phyloP scores from a whole-genome alignment of 2,329 filamentous ascomycete species.

The Gaeumannomyces sp. region DNA sequence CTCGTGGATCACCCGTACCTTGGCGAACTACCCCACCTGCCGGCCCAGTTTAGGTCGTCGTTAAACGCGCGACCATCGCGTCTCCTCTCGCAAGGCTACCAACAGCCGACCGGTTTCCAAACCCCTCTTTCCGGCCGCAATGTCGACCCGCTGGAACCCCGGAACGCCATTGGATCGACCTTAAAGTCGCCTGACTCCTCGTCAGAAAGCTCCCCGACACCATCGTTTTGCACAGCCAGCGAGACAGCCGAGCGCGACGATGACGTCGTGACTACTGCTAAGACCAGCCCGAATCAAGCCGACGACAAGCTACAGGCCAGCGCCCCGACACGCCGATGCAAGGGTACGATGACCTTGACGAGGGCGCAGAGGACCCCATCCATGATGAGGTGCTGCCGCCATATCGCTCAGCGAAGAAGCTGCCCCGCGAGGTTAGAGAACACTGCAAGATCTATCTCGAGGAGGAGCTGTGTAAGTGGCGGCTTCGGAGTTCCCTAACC shows the following conservation, averaged over 20 bases:
- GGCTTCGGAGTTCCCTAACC: not conserved
- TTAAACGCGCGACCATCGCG: not conserved
- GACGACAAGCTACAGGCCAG: not conserved
- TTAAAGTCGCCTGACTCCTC: not conserved
- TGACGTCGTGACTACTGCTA: slow-evolving; percentile 4
- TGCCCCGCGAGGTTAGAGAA: slow-evolving; percentile 58
- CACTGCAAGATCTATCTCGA: slow-evolving; percentile 69
- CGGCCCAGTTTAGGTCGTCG: not conserved
- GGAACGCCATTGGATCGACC: not conserved
- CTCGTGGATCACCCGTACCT: not conserved
- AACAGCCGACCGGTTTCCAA: not conserved
- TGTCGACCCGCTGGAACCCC: not conserved
- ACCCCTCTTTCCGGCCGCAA: not conserved
- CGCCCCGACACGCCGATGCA: not conserved
- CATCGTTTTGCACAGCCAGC: slow-evolving; percentile 8
- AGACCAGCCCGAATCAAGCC: slow-evolving; percentile 4
- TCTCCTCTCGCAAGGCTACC: not conserved
- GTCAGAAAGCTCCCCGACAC: not conserved
- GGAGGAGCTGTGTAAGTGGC: slow-evolving; percentile 50
- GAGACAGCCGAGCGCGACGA: slow-evolving; percentile 7
- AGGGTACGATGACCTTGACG: not conserved
- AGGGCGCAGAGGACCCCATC: not conserved
- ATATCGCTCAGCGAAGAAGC: slow-evolving; percentile 47
- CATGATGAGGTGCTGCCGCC: slow-evolving; percentile 12
- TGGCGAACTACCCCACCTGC: not conserved